Evolutionary conservation across 1,139 yeast genomes (phyloP), one percentile per base, ranked within the genome.

Genomic region (Lodderomyces margitis): DNA sequence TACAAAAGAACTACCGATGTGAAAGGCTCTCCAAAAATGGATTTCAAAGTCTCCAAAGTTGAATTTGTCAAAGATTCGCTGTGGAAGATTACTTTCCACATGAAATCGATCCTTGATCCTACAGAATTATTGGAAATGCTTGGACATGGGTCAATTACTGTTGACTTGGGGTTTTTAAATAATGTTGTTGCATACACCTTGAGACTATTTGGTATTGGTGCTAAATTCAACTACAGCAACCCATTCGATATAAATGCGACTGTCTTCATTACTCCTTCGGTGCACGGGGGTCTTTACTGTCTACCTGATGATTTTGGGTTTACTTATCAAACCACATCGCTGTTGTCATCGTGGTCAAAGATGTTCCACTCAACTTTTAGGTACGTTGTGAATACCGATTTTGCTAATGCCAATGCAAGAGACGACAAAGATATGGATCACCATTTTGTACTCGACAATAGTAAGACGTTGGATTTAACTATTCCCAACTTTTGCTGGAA

Each of bases 241-340:
- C 32, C 35, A 14, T 38, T 39, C 28, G 37, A 39, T 19, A 21
- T 34, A n/a, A 32, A 38, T 34, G 53, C 57, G 19, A 46, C 54
- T 21, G 53, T 58, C 21, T 45, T 52, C 34, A 52, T 58, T 23
- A 44, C 52, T 35, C 60, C 61, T 21, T 39, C 48, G 21, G 30
- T 47, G 24, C 48, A 53, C 45, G 50, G 42, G 32, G 57, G 57
- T 47, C 50, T 53, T 41, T 60, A 49, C 56, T 62, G 68, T 53
- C 61, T 64, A 45, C 68, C 68, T 42, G 53, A 52, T 46, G 44
- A 55, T 37, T 57, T 63, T 47, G 52, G 53, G 21, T 51, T 60
- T 40, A 51, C 61, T 39, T 56, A 55, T 48, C 38, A 40, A 12
- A 43, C 50, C 28, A 44, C 44, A 4, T 10, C 12, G 3, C 9